phyloP scores from a whole-genome alignment of 2,329 filamentous ascomycete species.

The Cadophora luteo-olivacea region DNA sequence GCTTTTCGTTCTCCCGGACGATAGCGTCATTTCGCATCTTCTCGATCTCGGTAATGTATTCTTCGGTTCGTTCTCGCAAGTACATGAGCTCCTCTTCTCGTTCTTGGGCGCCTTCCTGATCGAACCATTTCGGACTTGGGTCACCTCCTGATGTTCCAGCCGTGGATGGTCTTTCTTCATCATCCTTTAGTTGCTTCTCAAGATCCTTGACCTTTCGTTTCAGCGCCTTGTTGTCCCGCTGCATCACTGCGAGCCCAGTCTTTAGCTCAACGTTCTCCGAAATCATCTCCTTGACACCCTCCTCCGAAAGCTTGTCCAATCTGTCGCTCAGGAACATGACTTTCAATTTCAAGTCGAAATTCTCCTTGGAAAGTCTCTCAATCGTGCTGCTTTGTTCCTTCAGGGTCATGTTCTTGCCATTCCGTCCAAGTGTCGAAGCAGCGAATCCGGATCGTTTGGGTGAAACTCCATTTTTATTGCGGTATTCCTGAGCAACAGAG shows the following conservation, averaged over 20 bases:
- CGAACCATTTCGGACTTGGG: constrained; percentile 60
- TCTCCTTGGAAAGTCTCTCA: constrained; percentile 94
- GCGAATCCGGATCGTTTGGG: constrained; percentile 58
- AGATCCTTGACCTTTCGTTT: constrained; percentile 84
- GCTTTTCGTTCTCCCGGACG: constrained; percentile 82
- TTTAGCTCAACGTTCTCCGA: constrained; percentile 96
- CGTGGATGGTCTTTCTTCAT: constrained; percentile 67
- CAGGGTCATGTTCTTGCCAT: constrained; percentile 78
- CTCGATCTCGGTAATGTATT: constrained; percentile 84
- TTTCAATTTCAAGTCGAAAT: constrained; percentile 96
- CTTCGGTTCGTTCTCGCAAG: constrained; percentile 83
- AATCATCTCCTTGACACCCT: constrained; percentile 97
- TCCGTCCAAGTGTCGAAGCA: constrained; percentile 58
- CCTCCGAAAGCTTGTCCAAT: constrained; percentile 90
- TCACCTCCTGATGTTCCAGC: constrained; percentile 64
- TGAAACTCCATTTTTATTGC: constrained; percentile 71
- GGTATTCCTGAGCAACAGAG: constrained; percentile 85
- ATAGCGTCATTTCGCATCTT: constrained; percentile 79
- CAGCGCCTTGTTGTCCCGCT: constrained; percentile 87
- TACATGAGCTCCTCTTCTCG: constrained; percentile 87
- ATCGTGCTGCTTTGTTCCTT: constrained; percentile 99
- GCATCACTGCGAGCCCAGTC: constrained; percentile 84
- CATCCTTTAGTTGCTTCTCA: constrained; percentile 77
- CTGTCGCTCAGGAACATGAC: constrained; percentile 97
- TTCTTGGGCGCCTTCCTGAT: constrained; percentile 66